Percentiles rank a stretch among this genome's conserved stretches.
Conservation (phyloP, 208 protist species). For the Crithidia expoeki region DNA sequence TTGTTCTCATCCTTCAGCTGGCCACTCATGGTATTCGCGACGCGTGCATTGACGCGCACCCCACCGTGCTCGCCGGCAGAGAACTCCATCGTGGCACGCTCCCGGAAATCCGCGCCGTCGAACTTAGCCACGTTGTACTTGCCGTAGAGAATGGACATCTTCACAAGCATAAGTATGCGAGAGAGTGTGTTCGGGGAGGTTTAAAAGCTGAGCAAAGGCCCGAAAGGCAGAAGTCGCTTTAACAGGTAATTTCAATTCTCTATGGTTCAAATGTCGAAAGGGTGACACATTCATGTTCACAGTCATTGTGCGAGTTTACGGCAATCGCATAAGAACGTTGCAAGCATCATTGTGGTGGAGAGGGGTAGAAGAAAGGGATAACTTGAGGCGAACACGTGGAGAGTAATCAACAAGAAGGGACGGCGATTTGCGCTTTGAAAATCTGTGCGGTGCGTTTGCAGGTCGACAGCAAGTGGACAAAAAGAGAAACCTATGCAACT, state of each 20-base stretch:
- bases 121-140: constrained; percentile 37
- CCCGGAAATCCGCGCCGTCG: constrained; percentile 24
- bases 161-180: constrained; percentile 7
- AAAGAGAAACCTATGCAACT: too few species aligned
- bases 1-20: constrained; percentile 22
- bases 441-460: too few species aligned
- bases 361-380: neutral
- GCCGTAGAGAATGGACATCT: constrained; percentile 29
- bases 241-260: too few species aligned
- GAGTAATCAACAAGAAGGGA: neutral
- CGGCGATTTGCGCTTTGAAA: neutral
- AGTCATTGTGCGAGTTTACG: too few species aligned
- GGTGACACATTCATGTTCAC: too few species aligned
- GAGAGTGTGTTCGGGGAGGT: constrained; percentile 1
- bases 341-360: neutral
- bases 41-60: constrained; percentile 21
- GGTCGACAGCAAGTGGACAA: too few species aligned
- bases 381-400: neutral
- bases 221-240: too few species aligned
- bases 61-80: constrained; percentile 3
- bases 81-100: constrained; percentile 20
- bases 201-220: too few species aligned
- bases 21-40: constrained; percentile 52
- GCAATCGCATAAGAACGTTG: too few species aligned
- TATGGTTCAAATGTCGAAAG: too few species aligned